phyloP scores from a whole-genome alignment of 1,139 yeast species.

The Suhomyces atakaporum region DNA sequence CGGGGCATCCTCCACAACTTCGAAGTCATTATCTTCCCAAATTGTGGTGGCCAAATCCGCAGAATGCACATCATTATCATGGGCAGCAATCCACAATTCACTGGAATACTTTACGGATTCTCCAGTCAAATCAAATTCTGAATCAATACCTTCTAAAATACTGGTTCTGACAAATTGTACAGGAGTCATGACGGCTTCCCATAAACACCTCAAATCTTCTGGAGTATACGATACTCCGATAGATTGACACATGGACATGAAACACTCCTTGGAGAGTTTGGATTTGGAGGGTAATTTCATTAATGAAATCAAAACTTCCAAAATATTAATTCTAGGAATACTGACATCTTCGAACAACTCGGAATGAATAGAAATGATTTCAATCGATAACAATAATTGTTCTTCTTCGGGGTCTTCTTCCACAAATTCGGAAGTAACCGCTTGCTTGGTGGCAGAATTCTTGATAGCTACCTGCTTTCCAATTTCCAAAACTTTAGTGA shows the following conservation, averaged over 20 bases:
- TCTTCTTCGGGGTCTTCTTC: slow-evolving; percentile 89
- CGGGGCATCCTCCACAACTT: slow-evolving; percentile 46
- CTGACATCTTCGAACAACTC: slow-evolving; percentile 66
- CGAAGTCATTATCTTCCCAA: slow-evolving; percentile 77
- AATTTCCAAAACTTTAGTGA: slow-evolving; percentile 61
- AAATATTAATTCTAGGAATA: slow-evolving; percentile 68
- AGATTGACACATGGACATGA: slow-evolving; percentile 72
- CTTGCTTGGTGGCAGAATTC: slow-evolving; percentile 50
- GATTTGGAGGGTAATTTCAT: slow-evolving; percentile 77
- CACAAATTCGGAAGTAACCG: slow-evolving; percentile 60
- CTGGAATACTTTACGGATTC: slow-evolving; percentile 50
- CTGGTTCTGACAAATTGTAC: slow-evolving; percentile 75
- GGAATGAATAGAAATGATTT: slow-evolving; percentile 73
- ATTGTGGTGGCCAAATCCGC: slow-evolving; percentile 73
- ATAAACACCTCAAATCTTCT: slow-evolving; percentile 59
- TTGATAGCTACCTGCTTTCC: slow-evolving; percentile 58
- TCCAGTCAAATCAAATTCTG: slow-evolving; percentile 77
- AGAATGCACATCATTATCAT: slow-evolving; percentile 68
- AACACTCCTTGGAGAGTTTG: slow-evolving; percentile 79
- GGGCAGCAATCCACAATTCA: slow-evolving; percentile 78
- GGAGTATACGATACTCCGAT: slow-evolving; percentile 61
- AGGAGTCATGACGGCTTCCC: slow-evolving; percentile 61
- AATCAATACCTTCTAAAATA: slow-evolving; percentile 79
- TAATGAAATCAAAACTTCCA: slow-evolving; percentile 63
- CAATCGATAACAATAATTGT: slow-evolving; percentile 74